These are phyloP conservation scores for Chrysopogon serrulatus DNA, from an alignment of 176 grass and related monocot species.

Conservation along the genomic window DNA sequence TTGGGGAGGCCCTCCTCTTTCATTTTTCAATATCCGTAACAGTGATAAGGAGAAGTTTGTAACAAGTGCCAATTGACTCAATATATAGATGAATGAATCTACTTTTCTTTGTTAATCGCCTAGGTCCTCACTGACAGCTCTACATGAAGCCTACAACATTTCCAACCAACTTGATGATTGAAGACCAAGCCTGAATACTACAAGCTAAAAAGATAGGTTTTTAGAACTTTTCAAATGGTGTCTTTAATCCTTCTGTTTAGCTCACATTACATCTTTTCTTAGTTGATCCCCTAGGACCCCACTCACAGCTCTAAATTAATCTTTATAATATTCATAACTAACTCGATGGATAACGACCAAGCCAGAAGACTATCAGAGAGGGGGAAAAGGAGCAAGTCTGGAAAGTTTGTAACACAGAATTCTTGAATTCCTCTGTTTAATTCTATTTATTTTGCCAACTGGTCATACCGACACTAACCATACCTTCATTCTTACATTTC, in stretches of 20 bases:
- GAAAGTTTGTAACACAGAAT: neutral
- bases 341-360: neutral
- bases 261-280: neutral
- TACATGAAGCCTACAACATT: neutral
- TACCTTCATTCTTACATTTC: neutral
- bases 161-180: neutral
- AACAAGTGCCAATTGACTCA: neutral
- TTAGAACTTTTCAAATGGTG: neutral
- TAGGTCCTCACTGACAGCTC: neutral
- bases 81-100: neutral
- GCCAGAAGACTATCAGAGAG: neutral
- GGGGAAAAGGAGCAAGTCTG: neutral
- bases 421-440: neutral
- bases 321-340: neutral
- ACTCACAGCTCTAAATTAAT: neutral
- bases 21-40: neutral
- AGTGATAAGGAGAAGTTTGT: neutral
- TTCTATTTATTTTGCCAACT: neutral
- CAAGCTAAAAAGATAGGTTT: neutral
- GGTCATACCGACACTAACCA: neutral
- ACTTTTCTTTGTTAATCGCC: neutral
- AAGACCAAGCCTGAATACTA: neutral
- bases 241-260: neutral
- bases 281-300: neutral
- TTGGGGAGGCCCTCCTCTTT: too few species aligned